These are phyloP conservation scores for Tulasnella sp. DNA, from an alignment of 768 basidiomycete species.

Conservation along the genomic window DNA sequence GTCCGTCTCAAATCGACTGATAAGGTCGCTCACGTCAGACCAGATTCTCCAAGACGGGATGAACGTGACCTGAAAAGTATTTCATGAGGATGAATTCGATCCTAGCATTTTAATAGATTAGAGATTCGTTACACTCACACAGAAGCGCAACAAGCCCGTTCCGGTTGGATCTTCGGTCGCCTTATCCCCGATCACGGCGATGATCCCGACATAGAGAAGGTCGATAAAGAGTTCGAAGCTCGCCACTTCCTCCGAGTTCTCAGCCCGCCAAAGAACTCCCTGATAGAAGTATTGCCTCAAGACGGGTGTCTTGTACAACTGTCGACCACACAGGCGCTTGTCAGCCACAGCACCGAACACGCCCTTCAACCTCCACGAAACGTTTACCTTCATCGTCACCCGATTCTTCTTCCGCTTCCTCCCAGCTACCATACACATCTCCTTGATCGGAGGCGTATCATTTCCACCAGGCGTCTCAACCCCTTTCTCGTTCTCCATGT, in stretches of 20 bases:
- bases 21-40: conserved; percentile 1
- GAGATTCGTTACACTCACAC: background rate
- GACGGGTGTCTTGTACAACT: background rate
- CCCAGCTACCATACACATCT: too few relatives aligned
- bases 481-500: too few relatives aligned
- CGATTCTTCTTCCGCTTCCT: too few relatives aligned
- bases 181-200: conserved; percentile 10
- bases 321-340: too few relatives aligned
- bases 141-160: background rate
- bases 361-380: too few relatives aligned
- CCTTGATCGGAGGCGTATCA: too few relatives aligned
- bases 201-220: conserved; percentile 12
- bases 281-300: conserved; percentile 5
- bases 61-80: conserved; percentile 8
- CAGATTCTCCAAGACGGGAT: conserved; percentile 4
- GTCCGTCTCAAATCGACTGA: conserved; percentile 4
- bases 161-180: background rate
- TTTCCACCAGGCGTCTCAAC: too few relatives aligned
- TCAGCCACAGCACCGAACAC: too few relatives aligned
- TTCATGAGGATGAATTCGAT: background rate
- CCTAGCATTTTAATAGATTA: too few relatives aligned
- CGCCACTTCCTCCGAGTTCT: background rate
- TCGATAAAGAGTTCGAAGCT: conserved; percentile 6
- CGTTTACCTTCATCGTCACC: too few relatives aligned
- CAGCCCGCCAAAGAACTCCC: background rate